Percentiles rank a stretch among this genome's conserved stretches.
Evolutionary conservation across 306 rosid genomes (phyloP).

Genomic region (Cicer yamashitae): DNA sequence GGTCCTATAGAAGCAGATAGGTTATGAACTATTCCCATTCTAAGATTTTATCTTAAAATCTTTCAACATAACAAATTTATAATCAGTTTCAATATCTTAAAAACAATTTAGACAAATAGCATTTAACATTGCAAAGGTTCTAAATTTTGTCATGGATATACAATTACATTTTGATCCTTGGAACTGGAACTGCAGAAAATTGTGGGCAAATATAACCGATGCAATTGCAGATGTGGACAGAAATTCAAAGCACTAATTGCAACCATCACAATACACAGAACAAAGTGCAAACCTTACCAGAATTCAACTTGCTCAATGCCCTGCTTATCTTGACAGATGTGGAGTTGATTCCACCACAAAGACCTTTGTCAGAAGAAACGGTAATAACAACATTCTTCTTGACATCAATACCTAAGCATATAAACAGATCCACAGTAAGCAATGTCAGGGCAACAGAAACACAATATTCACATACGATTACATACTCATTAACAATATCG

Average conservation of each 20-base stretch:
- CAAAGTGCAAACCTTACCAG: slow-evolving; percentile 64
- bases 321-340: slow-evolving; percentile 97
- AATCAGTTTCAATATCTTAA: neutral
- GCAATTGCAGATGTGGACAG: neutral
- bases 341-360: slow-evolving; percentile 98
- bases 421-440: slow-evolving; percentile 35
- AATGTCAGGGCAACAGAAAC: slow-evolving; percentile 38
- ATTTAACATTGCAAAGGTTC: slow-evolving; percentile 7
- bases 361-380: slow-evolving; percentile 95
- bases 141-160: neutral
- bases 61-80: slow-evolving; percentile 20
- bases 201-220: neutral
- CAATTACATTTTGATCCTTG: neutral
- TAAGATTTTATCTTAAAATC: slow-evolving; percentile 9
- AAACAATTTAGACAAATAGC: neutral
- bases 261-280: neutral
- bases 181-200: neutral
- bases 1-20: slow-evolving; percentile 61
- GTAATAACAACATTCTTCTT: slow-evolving; percentile 86
- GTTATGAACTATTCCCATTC: neutral
- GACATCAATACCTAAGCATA: slow-evolving; percentile 63
- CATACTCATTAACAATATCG: neutral
- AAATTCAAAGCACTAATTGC: slow-evolving; percentile 6
- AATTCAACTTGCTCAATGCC: slow-evolving; percentile 61
- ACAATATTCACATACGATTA: neutral